phyloP scores from a whole-genome alignment of 352 stramenopile species.

The Thraustochytrium striatum region DNA sequence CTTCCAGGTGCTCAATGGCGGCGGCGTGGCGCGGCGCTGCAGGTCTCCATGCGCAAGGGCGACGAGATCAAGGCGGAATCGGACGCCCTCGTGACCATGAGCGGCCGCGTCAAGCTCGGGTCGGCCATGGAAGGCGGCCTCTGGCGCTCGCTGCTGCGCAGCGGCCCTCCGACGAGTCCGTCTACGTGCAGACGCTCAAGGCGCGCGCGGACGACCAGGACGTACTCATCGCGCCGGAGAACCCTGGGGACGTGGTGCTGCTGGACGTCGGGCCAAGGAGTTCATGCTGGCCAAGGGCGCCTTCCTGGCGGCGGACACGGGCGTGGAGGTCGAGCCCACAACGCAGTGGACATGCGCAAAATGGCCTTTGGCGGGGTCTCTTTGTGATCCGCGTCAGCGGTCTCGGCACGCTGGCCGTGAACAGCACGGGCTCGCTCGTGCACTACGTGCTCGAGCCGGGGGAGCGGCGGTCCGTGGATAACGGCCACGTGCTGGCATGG shows the following conservation, averaged over 20 bases:
- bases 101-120: constrained; percentile 31
- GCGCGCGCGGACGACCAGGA: constrained; percentile 35
- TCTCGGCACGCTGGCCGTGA: constrained; percentile 37
- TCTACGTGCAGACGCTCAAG: constrained; percentile 42
- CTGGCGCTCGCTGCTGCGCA: constrained; percentile 10
- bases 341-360: too few species aligned
- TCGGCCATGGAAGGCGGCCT: constrained; percentile 43
- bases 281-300: too few species aligned
- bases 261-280: constrained; percentile 38
- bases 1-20: not conserved
- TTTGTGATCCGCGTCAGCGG: constrained; percentile 42
- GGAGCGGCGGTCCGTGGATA: constrained; percentile 42
- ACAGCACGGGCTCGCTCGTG: constrained; percentile 43
- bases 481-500: constrained; percentile 50
- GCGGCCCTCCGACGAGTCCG: constrained; percentile 44
- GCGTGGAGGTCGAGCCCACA: constrained; percentile 40
- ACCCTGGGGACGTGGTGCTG: constrained; percentile 44
- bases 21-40: constrained; percentile 21
- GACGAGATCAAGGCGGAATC: constrained; percentile 40
- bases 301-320: constrained; percentile 14
- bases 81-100: constrained; percentile 47
- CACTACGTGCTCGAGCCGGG: constrained; percentile 34
- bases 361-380: constrained; percentile 26
- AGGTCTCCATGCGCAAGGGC: constrained; percentile 12
- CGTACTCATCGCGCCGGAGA: constrained; percentile 46